Evolutionary conservation across 306 rosid genomes (phyloP), one percentile per base, ranked within the genome.

Genomic region (Fragaria vesca): DNA sequence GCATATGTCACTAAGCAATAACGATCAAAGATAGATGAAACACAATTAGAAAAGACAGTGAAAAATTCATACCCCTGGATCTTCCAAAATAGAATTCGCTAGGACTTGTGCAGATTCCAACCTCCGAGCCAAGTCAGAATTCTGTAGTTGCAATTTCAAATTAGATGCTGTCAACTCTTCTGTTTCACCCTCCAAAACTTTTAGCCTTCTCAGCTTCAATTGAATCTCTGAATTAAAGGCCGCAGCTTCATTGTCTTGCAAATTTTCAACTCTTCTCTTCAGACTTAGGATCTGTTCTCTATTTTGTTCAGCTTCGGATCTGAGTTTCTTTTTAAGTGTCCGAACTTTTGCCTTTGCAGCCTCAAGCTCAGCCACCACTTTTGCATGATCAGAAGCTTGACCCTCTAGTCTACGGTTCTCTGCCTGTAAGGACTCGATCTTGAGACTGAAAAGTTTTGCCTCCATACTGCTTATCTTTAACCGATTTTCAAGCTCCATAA

Each of bases 61-160:
- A 78, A 72, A n/a, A 32, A 43, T 43, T 60, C 67, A 60, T 88
- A 90, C 98, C 88, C 87, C 90, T 0, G 88, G 81, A 45, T 85
- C 85, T 86, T 90, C 97, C 58, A 91, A 72, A 85, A 91, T 76
- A 81, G 92, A 81, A 86, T 88, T 89, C 52, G 97, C 97, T 72
- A 92, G 93, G 77, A 91, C 75, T 75, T 95, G 97, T 48, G 93
- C 84, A 66, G 97, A 86, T 50, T 93, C 97, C 87, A 95, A 86
- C 78, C 88, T 93, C 70, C 38, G 61, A 84, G 88, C 78, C 83
- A 95, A 79, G 20, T 93, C 97, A 51, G 90, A 83, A 79, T 85
- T 89, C 5, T 95, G 94, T 10, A 58, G 74, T 73, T 85, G 91
- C 76, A 95, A 83, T 81, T 80, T 85, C 84, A 76, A 52, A 84